Evolutionary conservation across 352 stramenopile genomes (phyloP).

Genomic region (Globisporangium canariense): DNA sequence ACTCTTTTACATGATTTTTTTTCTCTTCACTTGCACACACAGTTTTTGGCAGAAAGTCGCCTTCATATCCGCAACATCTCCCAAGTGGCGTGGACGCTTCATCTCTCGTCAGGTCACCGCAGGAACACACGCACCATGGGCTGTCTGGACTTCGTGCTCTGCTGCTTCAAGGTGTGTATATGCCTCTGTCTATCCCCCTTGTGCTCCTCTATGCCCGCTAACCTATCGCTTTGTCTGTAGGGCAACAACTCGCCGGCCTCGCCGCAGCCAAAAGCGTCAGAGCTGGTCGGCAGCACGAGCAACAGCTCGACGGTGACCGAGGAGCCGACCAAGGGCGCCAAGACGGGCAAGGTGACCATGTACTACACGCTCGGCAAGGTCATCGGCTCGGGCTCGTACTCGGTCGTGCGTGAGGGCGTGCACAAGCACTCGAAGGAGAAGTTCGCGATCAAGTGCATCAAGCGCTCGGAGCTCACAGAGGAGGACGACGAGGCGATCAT

Average conservation of each 20-base stretch:
- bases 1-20: slow-evolving; percentile 15
- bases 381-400: slow-evolving; percentile 89
- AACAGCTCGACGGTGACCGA: slow-evolving; percentile 19
- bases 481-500: slow-evolving; percentile 81
- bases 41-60: slow-evolving; percentile 4
- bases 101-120: not conserved
- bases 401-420: slow-evolving; percentile 81
- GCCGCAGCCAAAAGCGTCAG: slow-evolving; percentile 8
- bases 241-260: slow-evolving; percentile 12
- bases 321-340: slow-evolving; percentile 17
- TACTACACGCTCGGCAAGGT: slow-evolving; percentile 74
- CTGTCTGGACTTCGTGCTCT: slow-evolving; percentile 63
- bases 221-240: not conserved
- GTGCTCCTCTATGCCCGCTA: not conserved
- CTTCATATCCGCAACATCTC: not conserved
- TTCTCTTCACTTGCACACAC: slow-evolving; percentile 1
- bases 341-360: slow-evolving; percentile 60
- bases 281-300: slow-evolving; percentile 6
- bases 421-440: slow-evolving; percentile 77
- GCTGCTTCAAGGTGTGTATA: slow-evolving; percentile 52
- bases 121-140: slow-evolving; percentile 31
- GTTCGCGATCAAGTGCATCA: slow-evolving; percentile 92
- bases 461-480: slow-evolving; percentile 65
- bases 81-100: not conserved
- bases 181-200: not conserved